Conservation (phyloP, 805 yeast genomes). For the Suhomyces sp. region DNA sequence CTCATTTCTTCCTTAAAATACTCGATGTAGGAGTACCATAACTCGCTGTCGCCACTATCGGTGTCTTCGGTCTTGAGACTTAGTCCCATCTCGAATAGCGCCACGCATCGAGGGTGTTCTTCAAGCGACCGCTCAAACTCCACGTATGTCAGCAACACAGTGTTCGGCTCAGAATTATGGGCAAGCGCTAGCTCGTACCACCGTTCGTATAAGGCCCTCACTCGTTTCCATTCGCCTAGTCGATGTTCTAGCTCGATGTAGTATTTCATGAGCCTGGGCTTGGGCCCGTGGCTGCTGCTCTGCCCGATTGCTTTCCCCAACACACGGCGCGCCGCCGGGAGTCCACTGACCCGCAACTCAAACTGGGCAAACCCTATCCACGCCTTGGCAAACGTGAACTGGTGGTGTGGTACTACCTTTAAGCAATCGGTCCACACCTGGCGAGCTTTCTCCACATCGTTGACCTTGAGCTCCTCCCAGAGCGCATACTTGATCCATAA, state of each 20-base stretch:
- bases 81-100: slow-evolving; percentile 55
- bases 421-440: slow-evolving; percentile 50
- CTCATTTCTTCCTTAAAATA: slow-evolving; percentile 60
- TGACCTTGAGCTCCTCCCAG: slow-evolving; percentile 52
- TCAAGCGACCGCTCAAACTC: slow-evolving; percentile 64
- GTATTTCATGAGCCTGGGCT: slow-evolving; percentile 51
- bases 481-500: slow-evolving; percentile 68
- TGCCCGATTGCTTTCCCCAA: slow-evolving; percentile 72
- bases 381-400: slow-evolving; percentile 64
- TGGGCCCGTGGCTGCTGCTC: slow-evolving; percentile 42
- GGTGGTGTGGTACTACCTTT: slow-evolving; percentile 51
- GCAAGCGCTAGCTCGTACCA: slow-evolving; percentile 44
- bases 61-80: background rate
- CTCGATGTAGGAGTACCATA: slow-evolving; percentile 44
- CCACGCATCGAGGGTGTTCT: slow-evolving; percentile 67
- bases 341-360: slow-evolving; percentile 57
- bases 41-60: background rate
- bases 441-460: slow-evolving; percentile 47
- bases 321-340: slow-evolving; percentile 59
- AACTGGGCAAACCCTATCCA: slow-evolving; percentile 75
- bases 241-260: slow-evolving; percentile 68
- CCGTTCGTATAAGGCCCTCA: slow-evolving; percentile 67
- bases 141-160: slow-evolving; percentile 63
- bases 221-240: slow-evolving; percentile 78
- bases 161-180: slow-evolving; percentile 7